These are phyloP conservation scores for Carex littledalei DNA, from an alignment of 176 grass and related monocot genomes.

Conservation along the genomic window DNA sequence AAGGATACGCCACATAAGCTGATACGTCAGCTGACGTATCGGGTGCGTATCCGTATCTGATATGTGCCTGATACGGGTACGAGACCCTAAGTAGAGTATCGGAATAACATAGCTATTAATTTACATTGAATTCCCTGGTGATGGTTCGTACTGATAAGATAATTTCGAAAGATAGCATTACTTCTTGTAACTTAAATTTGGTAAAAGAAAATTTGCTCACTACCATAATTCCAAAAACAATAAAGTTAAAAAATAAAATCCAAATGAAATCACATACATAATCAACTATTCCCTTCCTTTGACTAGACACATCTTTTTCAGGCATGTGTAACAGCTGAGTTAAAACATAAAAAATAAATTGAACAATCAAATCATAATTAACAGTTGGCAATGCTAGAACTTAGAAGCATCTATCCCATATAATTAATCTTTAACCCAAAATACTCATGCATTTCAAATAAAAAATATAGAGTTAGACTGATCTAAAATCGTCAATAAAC, in stretches of 20 bases:
- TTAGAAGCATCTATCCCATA: neutral
- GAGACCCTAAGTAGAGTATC: too few relatives aligned
- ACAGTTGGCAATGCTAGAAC: neutral
- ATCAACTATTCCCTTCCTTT: neutral
- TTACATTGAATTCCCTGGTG: neutral
- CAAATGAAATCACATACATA: neutral
- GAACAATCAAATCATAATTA: neutral
- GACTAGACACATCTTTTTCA: neutral
- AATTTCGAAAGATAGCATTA: neutral
- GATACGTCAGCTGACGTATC: too few relatives aligned
- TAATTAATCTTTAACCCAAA: neutral
- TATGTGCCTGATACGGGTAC: too few relatives aligned
- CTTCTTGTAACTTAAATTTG: neutral
- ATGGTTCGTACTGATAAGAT: neutral
- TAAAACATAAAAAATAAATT: neutral
- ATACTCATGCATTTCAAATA: constrained; percentile 49
- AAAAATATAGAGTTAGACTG: neutral
- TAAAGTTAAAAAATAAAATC: neutral
- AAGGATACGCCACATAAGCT: too few relatives aligned
- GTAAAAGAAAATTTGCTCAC: neutral
- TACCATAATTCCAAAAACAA: neutral
- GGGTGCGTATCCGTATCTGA: too few relatives aligned
- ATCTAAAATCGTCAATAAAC: neutral
- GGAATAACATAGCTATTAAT: too few relatives aligned
- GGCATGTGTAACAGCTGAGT: neutral